These are phyloP conservation scores for Cryptococcus hybrid DNA, from an alignment of 1,284 basidiomycete genomes.

Conservation along the genomic window DNA sequence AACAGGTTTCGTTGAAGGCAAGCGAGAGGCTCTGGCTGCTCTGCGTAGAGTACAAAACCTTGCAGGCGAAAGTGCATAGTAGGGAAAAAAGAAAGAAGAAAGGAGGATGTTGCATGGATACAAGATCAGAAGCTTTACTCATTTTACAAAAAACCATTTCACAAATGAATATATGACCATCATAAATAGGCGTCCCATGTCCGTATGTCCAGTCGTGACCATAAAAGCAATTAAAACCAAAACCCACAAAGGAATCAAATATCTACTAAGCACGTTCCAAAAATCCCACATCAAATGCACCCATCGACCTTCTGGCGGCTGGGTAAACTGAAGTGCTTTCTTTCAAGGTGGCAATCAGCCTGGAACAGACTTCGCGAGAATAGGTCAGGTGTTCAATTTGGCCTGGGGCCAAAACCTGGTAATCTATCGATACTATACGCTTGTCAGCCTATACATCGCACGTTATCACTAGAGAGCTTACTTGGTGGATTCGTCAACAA, in stretches of 20 bases:
- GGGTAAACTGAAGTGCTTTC: constrained; percentile 36
- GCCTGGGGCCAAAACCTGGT: constrained; percentile 22
- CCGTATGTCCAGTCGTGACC: no score
- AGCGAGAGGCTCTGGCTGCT: constrained; percentile 40
- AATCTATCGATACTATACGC: constrained; percentile 4
- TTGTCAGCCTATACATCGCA: not conserved
- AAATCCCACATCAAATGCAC: constrained; percentile 40
- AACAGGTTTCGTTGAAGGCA: constrained; percentile 39
- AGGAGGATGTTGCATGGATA: no score
- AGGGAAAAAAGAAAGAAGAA: no score
- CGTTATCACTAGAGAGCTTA: not conserved
- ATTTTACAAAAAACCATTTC: no score
- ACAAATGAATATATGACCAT: no score
- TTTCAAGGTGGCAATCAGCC: constrained; percentile 24
- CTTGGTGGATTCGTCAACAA: constrained; percentile 14
- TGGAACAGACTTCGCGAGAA: constrained; percentile 26
- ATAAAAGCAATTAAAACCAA: no score
- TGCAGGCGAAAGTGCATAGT: no score
- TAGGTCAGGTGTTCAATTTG: constrained; percentile 40
- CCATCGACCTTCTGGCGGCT: constrained; percentile 24
- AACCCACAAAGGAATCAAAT: no score
- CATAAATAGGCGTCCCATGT: no score
- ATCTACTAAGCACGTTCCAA: constrained; percentile 24
- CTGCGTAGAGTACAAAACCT: constrained; percentile 21
- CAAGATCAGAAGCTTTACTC: no score